These are phyloP conservation scores for Carex arenaria DNA, from an alignment of 202 grass and related monocot genomes.

Conservation along the genomic window DNA sequence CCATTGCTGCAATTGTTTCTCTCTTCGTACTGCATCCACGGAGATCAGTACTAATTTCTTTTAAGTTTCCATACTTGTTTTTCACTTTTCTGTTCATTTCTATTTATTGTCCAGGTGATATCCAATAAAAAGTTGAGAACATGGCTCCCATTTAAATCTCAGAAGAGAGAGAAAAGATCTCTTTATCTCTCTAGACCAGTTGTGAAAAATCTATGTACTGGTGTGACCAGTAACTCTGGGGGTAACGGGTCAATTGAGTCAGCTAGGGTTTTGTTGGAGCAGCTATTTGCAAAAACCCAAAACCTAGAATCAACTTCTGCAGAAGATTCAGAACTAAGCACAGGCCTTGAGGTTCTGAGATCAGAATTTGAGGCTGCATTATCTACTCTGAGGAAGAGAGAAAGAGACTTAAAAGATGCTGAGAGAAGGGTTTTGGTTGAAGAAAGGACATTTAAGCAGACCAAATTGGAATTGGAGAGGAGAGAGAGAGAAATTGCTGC, in stretches of 20 bases:
- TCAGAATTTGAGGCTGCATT: constrained; percentile 67
- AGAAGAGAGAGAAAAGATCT: constrained; percentile 31
- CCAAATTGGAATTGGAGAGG: constrained; percentile 52
- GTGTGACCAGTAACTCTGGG: constrained; percentile 36
- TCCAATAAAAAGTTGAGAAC: constrained; percentile 40
- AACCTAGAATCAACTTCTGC: constrained; percentile 45
- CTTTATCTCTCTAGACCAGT: constrained; percentile 39
- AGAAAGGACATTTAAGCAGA: constrained; percentile 44
- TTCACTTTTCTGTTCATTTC: constrained; percentile 1
- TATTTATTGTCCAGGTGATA: constrained; percentile 28
- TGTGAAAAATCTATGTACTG: constrained; percentile 34
- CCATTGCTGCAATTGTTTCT: neutral
- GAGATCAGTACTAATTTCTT: neutral
- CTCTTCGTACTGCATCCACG: neutral
- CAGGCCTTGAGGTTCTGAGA: constrained; percentile 59
- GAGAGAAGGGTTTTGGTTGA: constrained; percentile 60
- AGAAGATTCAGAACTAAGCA: constrained; percentile 38
- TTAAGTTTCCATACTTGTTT: neutral
- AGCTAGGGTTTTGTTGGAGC: constrained; percentile 60
- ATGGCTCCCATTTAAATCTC: constrained; percentile 31
- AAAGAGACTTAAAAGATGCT: constrained; percentile 52
- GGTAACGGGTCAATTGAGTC: constrained; percentile 52
- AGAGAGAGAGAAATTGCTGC: constrained; percentile 48
- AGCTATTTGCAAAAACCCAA: constrained; percentile 52
- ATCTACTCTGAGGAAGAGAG: constrained; percentile 51